Evolutionary conservation across 495 filamentous ascomycete species (phyloP).

Genomic region (Aspergillus affinis): DNA sequence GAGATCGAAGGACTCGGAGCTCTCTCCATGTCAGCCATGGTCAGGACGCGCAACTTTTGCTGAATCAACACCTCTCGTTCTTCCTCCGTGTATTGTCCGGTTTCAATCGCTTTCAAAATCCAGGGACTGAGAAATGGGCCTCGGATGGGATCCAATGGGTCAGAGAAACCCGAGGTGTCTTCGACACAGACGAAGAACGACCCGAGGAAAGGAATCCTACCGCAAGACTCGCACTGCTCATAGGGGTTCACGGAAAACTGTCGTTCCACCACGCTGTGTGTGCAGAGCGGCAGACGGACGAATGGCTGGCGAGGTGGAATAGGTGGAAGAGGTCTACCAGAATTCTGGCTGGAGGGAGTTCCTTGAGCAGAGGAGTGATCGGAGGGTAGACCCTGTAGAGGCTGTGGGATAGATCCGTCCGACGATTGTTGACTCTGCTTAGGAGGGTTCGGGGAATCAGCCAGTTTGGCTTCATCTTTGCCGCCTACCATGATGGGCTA

Average conservation of each 20-base stretch:
- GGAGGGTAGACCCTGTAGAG: background rate
- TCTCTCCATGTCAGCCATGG: constrained; percentile 18
- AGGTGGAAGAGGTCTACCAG: background rate
- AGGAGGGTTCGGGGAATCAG: background rate
- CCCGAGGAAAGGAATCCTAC: constrained; percentile 46
- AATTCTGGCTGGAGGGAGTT: background rate
- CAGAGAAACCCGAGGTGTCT: constrained; percentile 40
- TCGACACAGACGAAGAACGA: constrained; percentile 68
- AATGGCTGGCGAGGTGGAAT: constrained; percentile 2
- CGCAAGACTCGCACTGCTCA: constrained; percentile 53
- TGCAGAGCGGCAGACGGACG: constrained; percentile 11
- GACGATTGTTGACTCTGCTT: background rate
- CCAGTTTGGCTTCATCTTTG: background rate
- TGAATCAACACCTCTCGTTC: constrained; percentile 39
- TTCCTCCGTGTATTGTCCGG: constrained; percentile 50
- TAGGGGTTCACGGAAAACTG: constrained; percentile 15
- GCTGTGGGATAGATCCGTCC: background rate
- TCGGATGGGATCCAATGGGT: constrained; percentile 22
- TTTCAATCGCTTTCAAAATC: constrained; percentile 46
- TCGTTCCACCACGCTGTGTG: constrained; percentile 16
- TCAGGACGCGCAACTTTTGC: constrained; percentile 40
- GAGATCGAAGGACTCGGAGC: constrained; percentile 5
- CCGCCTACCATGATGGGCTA: background rate
- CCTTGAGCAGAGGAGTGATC: background rate
- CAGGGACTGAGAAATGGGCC: constrained; percentile 36